Base-by-base conservation (phyloP, 805 yeast species). In the Wickerhamiella bombiphila region DNA sequence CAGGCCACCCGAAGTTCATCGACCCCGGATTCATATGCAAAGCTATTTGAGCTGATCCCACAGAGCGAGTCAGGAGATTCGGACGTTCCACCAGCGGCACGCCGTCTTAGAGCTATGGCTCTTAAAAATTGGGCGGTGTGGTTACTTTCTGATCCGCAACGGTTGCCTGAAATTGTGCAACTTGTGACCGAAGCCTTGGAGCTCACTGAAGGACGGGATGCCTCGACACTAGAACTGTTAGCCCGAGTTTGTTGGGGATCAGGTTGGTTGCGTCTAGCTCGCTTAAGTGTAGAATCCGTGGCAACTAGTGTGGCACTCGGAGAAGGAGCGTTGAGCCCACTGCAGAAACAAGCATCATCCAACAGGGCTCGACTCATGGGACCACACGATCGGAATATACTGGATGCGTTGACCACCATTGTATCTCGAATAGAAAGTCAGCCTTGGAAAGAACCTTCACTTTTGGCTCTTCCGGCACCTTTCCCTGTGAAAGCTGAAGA, bases 61-160 rank as follows among this genome's bases (percentile, higher is more conserved):
- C 30, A 25, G 18, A 22, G 29, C 24, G 21, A n/a, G 18, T 3
- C n/a, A 20, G 17, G 24, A 3, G 14, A 19, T 15, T 14, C 7
- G 16, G 20, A 64, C 15, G 50, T 68, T 4, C 72, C 88, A 0
- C 88, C 93, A 1, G 72, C 80, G 2, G 69, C 86, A 18, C 74
- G 77, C 46, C 69, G 75, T 8, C 62, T 91, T 24, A 68, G 93
- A 36, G 85, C 80, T 51, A 61, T 91, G 47, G 77, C 79, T 1
- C 74, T 74, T 52, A 68, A 95, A 46, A 91, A 88, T 52, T 61
- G 93, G 40, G 95, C 94, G 0, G 66, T 82, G 48, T 65, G 82
- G 22, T 69, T 74, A 42, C 66, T 80, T 20, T 46, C 68, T 8
- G 45, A 56, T 9, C 37, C 47, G 5, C 50, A 50, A 15, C 42